Evolutionary conservation across 2,329 filamentous ascomycete genomes (phyloP).

Genomic region (Paramyrothecium roridum): DNA sequence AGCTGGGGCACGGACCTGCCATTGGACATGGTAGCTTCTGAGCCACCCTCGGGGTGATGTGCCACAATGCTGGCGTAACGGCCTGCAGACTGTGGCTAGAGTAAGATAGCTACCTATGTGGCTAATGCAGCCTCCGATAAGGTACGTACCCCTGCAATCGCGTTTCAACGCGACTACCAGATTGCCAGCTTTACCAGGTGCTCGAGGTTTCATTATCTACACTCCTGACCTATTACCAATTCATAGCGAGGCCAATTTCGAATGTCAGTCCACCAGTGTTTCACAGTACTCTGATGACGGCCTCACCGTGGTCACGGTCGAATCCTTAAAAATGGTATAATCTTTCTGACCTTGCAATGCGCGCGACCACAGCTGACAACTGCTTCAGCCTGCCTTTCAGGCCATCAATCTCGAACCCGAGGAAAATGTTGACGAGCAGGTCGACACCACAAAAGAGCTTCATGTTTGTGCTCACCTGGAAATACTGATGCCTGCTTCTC

Average conservation of each 20-base stretch:
- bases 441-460: constrained; percentile 93
- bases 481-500: background rate
- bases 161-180: background rate
- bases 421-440: constrained; percentile 82
- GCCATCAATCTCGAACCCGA: constrained; percentile 94
- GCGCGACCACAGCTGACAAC: background rate
- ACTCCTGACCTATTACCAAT: too few species aligned
- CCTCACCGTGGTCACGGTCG: constrained; percentile 7
- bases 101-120: too few species aligned
- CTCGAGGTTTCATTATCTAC: too few species aligned
- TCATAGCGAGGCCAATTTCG: too few species aligned
- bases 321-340: constrained; percentile 18
- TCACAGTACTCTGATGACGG: constrained; percentile 9
- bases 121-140: background rate
- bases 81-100: background rate
- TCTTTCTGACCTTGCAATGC: background rate
- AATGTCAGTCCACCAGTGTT: too few species aligned
- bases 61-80: background rate
- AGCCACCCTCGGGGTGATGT: too few species aligned
- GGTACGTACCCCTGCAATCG: background rate
- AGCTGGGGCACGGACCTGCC: background rate
- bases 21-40: background rate
- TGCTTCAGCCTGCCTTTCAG: constrained; percentile 63
- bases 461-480: constrained; percentile 47
- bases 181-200: background rate